Evolutionary conservation across 306 rosid genomes (phyloP).

Genomic region (Sicyos edulis): DNA sequence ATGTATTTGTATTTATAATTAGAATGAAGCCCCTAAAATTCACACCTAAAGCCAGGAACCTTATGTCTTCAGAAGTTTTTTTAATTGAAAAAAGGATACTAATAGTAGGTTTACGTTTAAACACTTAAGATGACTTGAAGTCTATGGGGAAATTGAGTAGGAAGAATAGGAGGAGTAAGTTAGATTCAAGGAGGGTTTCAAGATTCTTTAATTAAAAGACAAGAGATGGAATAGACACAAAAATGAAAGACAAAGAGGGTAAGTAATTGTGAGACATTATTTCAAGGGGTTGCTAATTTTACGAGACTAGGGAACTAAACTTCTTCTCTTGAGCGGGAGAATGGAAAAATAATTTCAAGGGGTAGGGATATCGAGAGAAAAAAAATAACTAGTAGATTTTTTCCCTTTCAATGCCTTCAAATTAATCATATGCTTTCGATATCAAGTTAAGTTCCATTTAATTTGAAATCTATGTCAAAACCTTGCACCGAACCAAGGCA

Average conservation of each 20-base stretch:
- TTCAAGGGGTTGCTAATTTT: neutral
- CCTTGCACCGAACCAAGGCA: slow-evolving; percentile 1
- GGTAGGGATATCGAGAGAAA: neutral
- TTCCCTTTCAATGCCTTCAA: neutral
- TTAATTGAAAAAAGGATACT: neutral
- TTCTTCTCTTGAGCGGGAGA: neutral
- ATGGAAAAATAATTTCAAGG: neutral
- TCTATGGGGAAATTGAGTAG: neutral
- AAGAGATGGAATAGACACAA: neutral
- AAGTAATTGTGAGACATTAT: neutral
- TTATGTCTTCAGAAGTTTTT: neutral
- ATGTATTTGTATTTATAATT: neutral
- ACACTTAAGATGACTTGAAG: neutral
- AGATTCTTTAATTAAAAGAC: neutral
- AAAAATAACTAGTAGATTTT: neutral
- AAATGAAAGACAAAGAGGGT: neutral
- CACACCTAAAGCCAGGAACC: neutral
- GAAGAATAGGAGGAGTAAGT: neutral
- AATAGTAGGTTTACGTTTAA: neutral
- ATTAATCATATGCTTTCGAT: neutral
- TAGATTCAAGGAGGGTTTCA: neutral
- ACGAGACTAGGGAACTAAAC: neutral
- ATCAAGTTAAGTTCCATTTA: neutral
- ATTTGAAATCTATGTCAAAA: neutral
- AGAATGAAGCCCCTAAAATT: neutral